phyloP scores from a whole-genome alignment of 306 rosid genomes.

The Malus fusca region DNA sequence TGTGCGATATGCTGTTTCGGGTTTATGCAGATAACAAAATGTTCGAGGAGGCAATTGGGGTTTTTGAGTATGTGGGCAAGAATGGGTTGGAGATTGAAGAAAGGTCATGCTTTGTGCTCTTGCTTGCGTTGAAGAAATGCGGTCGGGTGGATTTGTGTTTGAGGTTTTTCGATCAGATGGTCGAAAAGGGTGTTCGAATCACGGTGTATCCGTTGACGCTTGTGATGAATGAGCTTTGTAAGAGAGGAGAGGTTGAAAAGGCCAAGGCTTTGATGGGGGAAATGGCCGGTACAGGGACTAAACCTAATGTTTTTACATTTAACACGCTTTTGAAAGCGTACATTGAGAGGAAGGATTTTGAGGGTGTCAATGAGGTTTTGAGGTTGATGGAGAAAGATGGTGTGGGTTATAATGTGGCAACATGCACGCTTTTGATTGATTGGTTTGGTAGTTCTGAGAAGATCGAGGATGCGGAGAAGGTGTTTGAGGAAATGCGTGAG shows the following conservation, averaged over 20 bases:
- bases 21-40: conserved; percentile 45
- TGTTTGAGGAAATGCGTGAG: conserved; percentile 50
- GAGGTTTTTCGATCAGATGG: conserved; percentile 49
- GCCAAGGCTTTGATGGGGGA: conserved; percentile 55
- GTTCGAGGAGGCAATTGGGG: conserved; percentile 50
- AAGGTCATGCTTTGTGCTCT: conserved; percentile 69
- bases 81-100: conserved; percentile 54
- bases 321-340: conserved; percentile 54
- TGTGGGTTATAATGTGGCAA: conserved; percentile 37
- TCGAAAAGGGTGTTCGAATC: conserved; percentile 38
- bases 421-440: conserved; percentile 49
- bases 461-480: conserved; percentile 44
- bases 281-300: conserved; percentile 32
- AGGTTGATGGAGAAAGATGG: conserved; percentile 47
- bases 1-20: conserved; percentile 75
- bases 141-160: conserved; percentile 31
- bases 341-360: conserved; percentile 35
- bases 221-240: conserved; percentile 58
- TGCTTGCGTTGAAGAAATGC: conserved; percentile 56
- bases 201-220: conserved; percentile 55
- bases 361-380: conserved; percentile 40
- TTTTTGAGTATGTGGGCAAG: conserved; percentile 40
- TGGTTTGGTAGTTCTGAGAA: conserved; percentile 41
- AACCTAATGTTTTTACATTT: conserved; percentile 52
- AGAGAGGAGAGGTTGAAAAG: conserved; percentile 39